Evolutionary conservation across 495 filamentous ascomycete species (phyloP).

Genomic region (Trichocladium antarcticum): DNA sequence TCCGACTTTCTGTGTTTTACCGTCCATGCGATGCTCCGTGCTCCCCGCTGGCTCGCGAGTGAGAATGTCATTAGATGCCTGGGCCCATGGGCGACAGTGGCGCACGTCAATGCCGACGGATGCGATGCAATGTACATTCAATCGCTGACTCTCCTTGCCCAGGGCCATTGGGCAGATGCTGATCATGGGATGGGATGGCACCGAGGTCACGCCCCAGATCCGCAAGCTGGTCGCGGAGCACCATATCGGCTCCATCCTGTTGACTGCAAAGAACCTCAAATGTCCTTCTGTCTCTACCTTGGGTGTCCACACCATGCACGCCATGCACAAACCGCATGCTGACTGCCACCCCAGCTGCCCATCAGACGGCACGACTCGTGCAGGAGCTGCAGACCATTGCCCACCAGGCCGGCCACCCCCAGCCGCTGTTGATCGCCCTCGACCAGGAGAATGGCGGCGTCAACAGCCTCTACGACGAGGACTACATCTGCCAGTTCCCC

Average conservation of each 20-base stretch:
- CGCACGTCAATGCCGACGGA: background rate
- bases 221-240: slow-evolving; percentile 74
- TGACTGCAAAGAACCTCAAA: slow-evolving; percentile 87
- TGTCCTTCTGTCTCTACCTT: slow-evolving; percentile 36
- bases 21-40: no score
- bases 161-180: slow-evolving; percentile 77
- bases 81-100: no score
- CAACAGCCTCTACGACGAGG: slow-evolving; percentile 85
- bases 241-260: slow-evolving; percentile 61
- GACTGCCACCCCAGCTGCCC: slow-evolving; percentile 49
- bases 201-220: slow-evolving; percentile 75
- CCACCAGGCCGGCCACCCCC: slow-evolving; percentile 71
- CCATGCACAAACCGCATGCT: slow-evolving; percentile 8
- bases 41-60: no score
- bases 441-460: slow-evolving; percentile 94
- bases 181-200: slow-evolving; percentile 94
- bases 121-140: background rate
- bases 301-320: background rate
- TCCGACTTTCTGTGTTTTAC: no score
- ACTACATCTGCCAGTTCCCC: slow-evolving; percentile 82
- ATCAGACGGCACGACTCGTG: slow-evolving; percentile 69
- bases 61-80: no score
- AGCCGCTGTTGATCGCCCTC: slow-evolving; percentile 71
- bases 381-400: slow-evolving; percentile 82
- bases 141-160: slow-evolving; percentile 9